phyloP scores from a whole-genome alignment of 306 rosid genomes.

The Senna tora region DNA sequence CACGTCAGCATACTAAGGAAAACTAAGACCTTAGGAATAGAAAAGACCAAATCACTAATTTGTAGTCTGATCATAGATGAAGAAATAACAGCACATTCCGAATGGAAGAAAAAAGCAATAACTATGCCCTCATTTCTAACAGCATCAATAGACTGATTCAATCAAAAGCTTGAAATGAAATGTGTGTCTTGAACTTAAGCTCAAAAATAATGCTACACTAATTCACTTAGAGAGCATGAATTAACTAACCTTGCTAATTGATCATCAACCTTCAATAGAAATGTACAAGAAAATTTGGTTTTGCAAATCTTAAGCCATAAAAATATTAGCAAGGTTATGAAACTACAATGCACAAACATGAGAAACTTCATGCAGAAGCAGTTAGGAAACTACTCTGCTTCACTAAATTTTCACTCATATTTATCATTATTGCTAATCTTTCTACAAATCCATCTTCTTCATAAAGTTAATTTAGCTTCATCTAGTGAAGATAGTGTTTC shows the following conservation, averaged over 20 bases:
- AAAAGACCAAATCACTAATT: not conserved
- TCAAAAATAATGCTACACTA: not conserved
- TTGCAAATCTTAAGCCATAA: no score
- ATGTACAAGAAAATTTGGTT: not conserved
- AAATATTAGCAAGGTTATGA: no score
- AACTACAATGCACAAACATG: no score
- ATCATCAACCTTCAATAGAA: not conserved
- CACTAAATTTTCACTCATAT: not conserved
- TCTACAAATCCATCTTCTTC: not conserved
- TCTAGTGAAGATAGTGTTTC: not conserved
- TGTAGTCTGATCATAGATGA: not conserved
- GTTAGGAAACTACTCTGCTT: no score
- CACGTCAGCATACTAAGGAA: not conserved
- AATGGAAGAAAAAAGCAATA: not conserved
- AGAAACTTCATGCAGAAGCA: no score
- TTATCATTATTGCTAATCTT: not conserved
- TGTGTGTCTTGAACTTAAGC: not conserved
- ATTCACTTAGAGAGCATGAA: not conserved
- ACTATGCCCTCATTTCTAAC: not conserved
- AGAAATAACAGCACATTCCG: not conserved
- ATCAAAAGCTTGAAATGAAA: conserved; percentile 18
- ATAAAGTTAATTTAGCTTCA: not conserved
- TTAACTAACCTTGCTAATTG: not conserved
- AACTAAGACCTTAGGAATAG: not conserved
- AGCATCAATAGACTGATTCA: not conserved